Conservation (phyloP, 352 stramenopile species). For the Pythium coloratum region DNA sequence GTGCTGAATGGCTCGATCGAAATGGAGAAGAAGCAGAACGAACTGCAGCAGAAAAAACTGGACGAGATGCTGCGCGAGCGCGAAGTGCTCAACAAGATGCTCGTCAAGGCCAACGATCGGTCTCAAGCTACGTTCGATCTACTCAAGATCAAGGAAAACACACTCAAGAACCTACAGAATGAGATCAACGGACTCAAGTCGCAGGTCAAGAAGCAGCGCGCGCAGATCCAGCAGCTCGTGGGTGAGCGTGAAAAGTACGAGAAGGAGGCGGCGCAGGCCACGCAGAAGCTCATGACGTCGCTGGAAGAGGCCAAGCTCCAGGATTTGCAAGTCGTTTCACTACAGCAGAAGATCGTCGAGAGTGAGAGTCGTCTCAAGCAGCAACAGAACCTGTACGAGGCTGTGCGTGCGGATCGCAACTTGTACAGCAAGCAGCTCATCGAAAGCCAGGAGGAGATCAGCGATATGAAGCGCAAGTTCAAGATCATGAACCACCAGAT, state of each 20-base stretch:
- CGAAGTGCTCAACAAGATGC: constrained; percentile 86
- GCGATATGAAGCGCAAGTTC: constrained; percentile 88
- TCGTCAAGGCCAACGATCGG: constrained; percentile 80
- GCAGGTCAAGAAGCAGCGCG: constrained; percentile 77
- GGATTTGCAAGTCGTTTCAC: constrained; percentile 65
- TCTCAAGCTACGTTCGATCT: constrained; percentile 88
- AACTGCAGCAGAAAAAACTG: constrained; percentile 71
- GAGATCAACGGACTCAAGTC: constrained; percentile 85
- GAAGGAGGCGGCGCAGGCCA: constrained; percentile 75
- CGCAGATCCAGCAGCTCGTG: constrained; percentile 84
- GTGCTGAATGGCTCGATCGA: constrained; percentile 67
- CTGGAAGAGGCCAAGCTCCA: constrained; percentile 81
- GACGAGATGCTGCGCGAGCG: constrained; percentile 81
- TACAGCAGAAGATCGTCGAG: constrained; percentile 79
- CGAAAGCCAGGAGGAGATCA: constrained; percentile 90
- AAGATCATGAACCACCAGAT: constrained; percentile 93
- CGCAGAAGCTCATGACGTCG: constrained; percentile 80
- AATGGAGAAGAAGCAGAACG: constrained; percentile 66
- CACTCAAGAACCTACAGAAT: constrained; percentile 88
- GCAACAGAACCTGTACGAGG: constrained; percentile 94
- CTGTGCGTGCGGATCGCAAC: constrained; percentile 90
- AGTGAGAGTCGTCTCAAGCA: constrained; percentile 88
- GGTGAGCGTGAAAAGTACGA: constrained; percentile 89
- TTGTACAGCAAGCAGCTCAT: constrained; percentile 94
- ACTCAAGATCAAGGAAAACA: constrained; percentile 91